Evolutionary conservation across 2,329 filamentous ascomycete species (phyloP).

Genomic region (Biscogniauxia marginata): DNA sequence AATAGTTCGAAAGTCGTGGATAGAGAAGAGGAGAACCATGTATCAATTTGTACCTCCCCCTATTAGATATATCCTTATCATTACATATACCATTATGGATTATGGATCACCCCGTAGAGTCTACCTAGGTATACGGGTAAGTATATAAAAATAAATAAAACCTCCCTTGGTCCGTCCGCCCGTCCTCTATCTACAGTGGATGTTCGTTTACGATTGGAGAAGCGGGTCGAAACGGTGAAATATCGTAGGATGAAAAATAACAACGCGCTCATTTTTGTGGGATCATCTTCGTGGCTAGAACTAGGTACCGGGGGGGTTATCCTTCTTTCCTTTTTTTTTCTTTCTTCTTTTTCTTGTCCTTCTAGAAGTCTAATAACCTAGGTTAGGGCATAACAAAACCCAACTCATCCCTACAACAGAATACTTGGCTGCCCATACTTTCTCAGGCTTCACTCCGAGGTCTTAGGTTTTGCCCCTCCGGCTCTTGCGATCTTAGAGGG

Average conservation of each 20-base stretch:
- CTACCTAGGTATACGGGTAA: too few species aligned
- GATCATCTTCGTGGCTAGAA: background rate
- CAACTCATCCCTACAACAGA: too few species aligned
- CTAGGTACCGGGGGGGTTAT: background rate
- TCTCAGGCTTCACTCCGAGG: background rate
- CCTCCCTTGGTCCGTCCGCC: background rate
- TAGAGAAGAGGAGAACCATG: too few species aligned
- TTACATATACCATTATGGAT: too few species aligned
- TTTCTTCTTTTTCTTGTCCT: background rate
- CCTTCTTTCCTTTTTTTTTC: background rate
- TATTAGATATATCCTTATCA: too few species aligned
- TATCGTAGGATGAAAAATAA: background rate
- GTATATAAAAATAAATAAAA: too few species aligned
- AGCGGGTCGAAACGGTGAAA: background rate
- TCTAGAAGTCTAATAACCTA: background rate
- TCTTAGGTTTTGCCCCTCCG: background rate
- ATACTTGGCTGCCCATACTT: background rate
- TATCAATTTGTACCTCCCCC: too few species aligned
- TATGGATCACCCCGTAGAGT: too few species aligned
- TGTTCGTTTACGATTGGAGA: background rate
- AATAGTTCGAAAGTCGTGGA: too few species aligned
- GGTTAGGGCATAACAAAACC: background rate
- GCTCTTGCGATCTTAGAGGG: background rate
- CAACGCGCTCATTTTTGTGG: background rate
- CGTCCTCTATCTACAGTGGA: background rate